These are phyloP conservation scores for Aphanoascus verrucosus DNA, from an alignment of 2,329 filamentous ascomycete species.

Conservation along the genomic window DNA sequence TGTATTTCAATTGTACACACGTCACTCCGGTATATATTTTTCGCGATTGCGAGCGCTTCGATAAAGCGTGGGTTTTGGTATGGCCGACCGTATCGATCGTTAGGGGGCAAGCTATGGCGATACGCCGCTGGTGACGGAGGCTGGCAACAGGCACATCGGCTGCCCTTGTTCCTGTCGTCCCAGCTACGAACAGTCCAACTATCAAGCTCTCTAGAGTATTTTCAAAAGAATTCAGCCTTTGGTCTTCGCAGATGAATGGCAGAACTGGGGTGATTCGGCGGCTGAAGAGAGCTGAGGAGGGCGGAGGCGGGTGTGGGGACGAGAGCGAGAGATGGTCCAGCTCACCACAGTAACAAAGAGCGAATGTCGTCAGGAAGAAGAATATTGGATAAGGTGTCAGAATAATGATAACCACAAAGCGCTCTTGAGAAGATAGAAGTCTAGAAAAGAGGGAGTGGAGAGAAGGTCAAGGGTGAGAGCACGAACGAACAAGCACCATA, in stretches of 20 bases:
- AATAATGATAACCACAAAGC: background rate
- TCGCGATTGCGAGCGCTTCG: background rate
- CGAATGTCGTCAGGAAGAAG: background rate
- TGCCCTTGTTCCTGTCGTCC: no score
- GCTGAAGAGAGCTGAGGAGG: background rate
- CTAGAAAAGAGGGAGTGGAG: background rate
- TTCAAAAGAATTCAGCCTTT: no score
- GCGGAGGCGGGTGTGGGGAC: background rate
- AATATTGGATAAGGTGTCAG: no score
- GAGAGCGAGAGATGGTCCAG: background rate
- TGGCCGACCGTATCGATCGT: background rate
- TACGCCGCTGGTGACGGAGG: background rate
- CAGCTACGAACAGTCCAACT: no score
- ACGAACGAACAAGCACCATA: background rate
- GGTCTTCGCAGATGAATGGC: no score
- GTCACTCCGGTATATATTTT: background rate
- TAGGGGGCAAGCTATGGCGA: background rate
- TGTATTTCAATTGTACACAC: background rate
- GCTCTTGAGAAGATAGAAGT: background rate
- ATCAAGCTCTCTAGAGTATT: no score
- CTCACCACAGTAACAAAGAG: background rate
- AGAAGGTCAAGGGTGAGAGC: background rate
- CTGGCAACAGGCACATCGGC: no score
- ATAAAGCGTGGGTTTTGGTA: background rate
- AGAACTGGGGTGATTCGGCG: background rate